These are phyloP conservation scores for Phytophthora multivora DNA, from an alignment of 352 stramenopile genomes.

Conservation along the genomic window DNA sequence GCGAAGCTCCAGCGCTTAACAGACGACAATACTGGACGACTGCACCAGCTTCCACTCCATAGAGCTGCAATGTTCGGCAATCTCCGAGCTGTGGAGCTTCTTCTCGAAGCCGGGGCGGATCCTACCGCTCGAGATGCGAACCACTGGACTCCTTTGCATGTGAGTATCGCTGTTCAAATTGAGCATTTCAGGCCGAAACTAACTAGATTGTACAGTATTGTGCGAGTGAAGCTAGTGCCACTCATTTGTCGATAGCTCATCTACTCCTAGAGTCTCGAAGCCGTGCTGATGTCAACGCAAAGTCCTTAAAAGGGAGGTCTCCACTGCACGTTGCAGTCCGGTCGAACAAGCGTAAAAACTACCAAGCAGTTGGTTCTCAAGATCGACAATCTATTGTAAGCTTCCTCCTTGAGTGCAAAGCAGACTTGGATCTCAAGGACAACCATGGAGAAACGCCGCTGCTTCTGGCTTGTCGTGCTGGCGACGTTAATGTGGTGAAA, in stretches of 20 bases:
- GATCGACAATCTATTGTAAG: slow-evolving; percentile 26
- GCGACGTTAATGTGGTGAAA: slow-evolving; percentile 23
- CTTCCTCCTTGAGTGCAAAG: slow-evolving; percentile 35
- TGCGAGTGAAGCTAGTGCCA: slow-evolving; percentile 33
- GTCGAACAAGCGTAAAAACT: slow-evolving; percentile 2
- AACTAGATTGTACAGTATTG: slow-evolving; percentile 44
- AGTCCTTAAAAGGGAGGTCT: slow-evolving; percentile 56
- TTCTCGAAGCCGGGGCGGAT: slow-evolving; percentile 47
- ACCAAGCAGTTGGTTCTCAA: not conserved
- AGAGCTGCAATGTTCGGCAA: slow-evolving; percentile 59
- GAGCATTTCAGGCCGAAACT: not conserved
- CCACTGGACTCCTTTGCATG: slow-evolving; percentile 66
- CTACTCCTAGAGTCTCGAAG: slow-evolving; percentile 33
- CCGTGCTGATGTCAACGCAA: slow-evolving; percentile 37
- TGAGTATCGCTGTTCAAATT: slow-evolving; percentile 14
- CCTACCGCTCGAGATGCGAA: slow-evolving; percentile 53
- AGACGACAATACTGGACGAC: slow-evolving; percentile 20
- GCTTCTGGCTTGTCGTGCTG: slow-evolving; percentile 38
- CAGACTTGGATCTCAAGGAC: slow-evolving; percentile 48
- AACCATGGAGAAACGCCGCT: slow-evolving; percentile 43
- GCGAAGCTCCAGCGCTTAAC: slow-evolving; percentile 39
- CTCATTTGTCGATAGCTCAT: slow-evolving; percentile 43
- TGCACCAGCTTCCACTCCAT: slow-evolving; percentile 49
- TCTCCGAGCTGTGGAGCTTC: slow-evolving; percentile 32
- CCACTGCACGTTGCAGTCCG: slow-evolving; percentile 52